Evolutionary conservation across 805 yeast genomes (phyloP).

Genomic region (Ogataea corticis): DNA sequence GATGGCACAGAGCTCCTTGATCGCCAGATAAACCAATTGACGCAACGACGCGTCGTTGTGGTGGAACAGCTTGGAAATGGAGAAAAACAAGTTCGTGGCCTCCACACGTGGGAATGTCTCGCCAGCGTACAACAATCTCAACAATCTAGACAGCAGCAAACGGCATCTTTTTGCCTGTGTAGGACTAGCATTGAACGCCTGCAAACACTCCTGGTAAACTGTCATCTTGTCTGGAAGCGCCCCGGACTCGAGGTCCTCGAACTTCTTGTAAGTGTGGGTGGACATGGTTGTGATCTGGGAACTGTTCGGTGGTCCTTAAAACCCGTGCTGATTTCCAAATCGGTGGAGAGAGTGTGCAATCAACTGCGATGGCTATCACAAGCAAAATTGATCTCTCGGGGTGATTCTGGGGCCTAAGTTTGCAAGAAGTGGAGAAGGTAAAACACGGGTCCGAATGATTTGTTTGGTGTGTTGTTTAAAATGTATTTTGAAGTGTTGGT

Average conservation of each 20-base stretch:
- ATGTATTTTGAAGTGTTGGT: too few relatives aligned
- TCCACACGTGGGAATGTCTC: conserved; percentile 85
- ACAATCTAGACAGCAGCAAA: conserved; percentile 72
- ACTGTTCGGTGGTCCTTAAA: conserved; percentile 8
- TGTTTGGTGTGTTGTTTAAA: too few relatives aligned
- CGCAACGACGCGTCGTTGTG: conserved; percentile 85
- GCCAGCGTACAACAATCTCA: conserved; percentile 81
- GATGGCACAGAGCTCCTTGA: conserved; percentile 81
- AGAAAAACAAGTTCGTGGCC: conserved; percentile 89
- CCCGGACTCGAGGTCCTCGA: conserved; percentile 71
- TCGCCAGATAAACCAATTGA: conserved; percentile 90
- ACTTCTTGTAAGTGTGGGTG: conserved; percentile 77
- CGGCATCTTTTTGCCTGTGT: conserved; percentile 88
- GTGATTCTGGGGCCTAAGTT: too few relatives aligned
- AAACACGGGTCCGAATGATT: not conserved
- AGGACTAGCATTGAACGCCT: conserved; percentile 89
- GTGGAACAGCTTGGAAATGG: conserved; percentile 92
- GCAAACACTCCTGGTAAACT: conserved; percentile 91
- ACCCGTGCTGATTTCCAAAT: not conserved
- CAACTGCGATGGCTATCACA: conserved; percentile 1
- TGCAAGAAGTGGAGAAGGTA: not conserved
- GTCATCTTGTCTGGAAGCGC: conserved; percentile 92
- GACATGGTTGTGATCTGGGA: conserved; percentile 57
- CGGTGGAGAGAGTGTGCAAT: conserved; percentile 1
- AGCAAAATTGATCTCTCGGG: not conserved